Evolutionary conservation across 352 stramenopile species (phyloP), one percentile per base, ranked within the genome.

Genomic region (Phytophthora sp.): DNA sequence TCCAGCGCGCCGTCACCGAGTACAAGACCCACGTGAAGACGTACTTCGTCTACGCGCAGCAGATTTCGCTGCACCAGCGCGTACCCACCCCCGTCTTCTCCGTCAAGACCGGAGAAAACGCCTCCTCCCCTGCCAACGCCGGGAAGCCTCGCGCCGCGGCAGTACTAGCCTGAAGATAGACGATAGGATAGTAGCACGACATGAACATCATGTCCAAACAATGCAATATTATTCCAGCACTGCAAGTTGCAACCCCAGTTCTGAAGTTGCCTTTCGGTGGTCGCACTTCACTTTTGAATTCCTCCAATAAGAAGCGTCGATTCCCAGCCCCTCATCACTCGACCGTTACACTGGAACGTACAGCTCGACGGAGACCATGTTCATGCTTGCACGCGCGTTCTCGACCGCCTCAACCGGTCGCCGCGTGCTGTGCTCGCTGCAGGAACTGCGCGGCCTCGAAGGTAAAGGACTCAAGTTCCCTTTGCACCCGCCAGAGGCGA

Each of bases 21-120:
- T 92, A 92, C 77, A 76, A 76, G 23, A 66, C 62, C 38, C 77
- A 85, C 54, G 79, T 92, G 32, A 74, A 88, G 48, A 87, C 75
- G 44, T 92, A 92, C 60, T 92, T 91, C 43, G 45, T 62, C 23
- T 75, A 62, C 50, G 80, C 76, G 46, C 69, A 64, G 15, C 76
- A 85, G 63, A 57, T 88, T 46, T 92, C 81, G 26, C 58, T 91
- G 44, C 84, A 92, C 48, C 77, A 90, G 44, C 71, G 73, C 10
- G 84, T 91, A 54, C 81, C 81, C 18, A 84, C 72, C 45, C 84
- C 84, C 1, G 63, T 69, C 11, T 88, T 92, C 53, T 70, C 72
- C 23, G 54, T 81, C 53, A 88, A 84, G 49, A 62, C 51, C 34
- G 58, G 54, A 59, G 68, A 74, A 23, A 57, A 50, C 32, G 45